These are phyloP conservation scores for Erysiphe pulchra DNA, from an alignment of 2,329 filamentous ascomycete species.

Conservation along the genomic window DNA sequence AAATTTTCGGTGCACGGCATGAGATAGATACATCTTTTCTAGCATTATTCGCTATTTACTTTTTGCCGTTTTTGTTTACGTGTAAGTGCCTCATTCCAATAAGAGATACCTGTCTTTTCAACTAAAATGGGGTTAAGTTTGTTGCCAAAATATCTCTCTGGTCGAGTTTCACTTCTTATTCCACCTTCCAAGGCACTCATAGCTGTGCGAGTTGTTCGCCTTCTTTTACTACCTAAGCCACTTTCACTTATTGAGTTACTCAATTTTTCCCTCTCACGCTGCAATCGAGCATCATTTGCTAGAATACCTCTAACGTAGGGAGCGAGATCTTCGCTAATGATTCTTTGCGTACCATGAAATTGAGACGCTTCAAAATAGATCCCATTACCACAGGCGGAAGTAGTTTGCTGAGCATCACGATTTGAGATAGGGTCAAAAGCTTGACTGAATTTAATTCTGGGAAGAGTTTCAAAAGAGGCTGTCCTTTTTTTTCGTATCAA, in stretches of 20 bases:
- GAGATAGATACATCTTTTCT: too few species aligned
- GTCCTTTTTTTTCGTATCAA: conserved; percentile 6
- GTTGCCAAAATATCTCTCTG: conserved; percentile 46
- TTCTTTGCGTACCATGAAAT: conserved; percentile 43
- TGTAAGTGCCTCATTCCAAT: conserved; percentile 9
- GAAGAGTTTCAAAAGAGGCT: conserved; percentile 12
- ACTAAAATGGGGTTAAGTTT: conserved; percentile 33
- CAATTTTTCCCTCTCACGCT: conserved; percentile 36
- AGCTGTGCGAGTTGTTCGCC: conserved; percentile 47
- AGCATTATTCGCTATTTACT: too few species aligned
- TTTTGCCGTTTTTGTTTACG: background rate
- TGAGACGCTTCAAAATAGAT: conserved; percentile 36
- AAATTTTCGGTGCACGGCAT: too few species aligned
- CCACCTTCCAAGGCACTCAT: conserved; percentile 57
- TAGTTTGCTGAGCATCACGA: conserved; percentile 16
- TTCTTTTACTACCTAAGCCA: conserved; percentile 24
- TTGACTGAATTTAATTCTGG: conserved; percentile 25
- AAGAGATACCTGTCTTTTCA: conserved; percentile 29
- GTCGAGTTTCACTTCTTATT: conserved; percentile 34
- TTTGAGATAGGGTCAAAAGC: conserved; percentile 32
- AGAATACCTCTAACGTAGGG: conserved; percentile 79
- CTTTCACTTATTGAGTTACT: conserved; percentile 36
- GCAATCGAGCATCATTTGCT: conserved; percentile 44
- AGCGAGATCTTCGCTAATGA: conserved; percentile 53
- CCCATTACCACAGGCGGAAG: conserved; percentile 11